These are phyloP conservation scores for Paulownia fortunei DNA, from an alignment of 257 asterid species.

Conservation along the genomic window DNA sequence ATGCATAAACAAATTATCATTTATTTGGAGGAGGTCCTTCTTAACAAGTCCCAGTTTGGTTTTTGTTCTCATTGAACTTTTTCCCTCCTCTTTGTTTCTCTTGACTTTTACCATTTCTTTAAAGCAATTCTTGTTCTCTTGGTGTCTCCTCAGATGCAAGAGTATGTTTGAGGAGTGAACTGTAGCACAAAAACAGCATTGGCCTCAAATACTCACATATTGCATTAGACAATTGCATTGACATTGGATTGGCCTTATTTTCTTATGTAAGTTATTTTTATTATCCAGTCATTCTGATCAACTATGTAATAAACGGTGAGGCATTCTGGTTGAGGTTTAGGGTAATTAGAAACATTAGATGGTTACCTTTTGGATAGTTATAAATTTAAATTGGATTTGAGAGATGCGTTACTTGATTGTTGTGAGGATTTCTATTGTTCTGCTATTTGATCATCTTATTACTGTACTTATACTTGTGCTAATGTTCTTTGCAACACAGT, in stretches of 20 bases:
- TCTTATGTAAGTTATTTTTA: conserved; percentile 4
- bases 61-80: background rate
- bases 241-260: background rate
- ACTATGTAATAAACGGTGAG: background rate
- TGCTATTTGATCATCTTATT: conserved; percentile 16
- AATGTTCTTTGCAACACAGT: conserved; percentile 49
- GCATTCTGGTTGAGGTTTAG: conserved; percentile 16
- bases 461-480: background rate
- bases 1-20: background rate
- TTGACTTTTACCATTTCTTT: background rate
- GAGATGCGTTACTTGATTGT: conserved; percentile 18
- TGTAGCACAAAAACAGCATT: background rate
- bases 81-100: background rate
- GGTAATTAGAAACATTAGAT: background rate
- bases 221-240: background rate
- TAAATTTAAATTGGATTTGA: background rate
- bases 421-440: background rate
- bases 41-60: background rate
- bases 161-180: background rate
- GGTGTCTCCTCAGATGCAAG: background rate
- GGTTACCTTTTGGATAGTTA: background rate
- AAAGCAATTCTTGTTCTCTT: background rate
- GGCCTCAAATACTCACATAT: background rate
- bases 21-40: background rate
- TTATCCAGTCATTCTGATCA: background rate